phyloP scores from a whole-genome alignment of 345 rosid genomes.

The Citrus unshiu region DNA sequence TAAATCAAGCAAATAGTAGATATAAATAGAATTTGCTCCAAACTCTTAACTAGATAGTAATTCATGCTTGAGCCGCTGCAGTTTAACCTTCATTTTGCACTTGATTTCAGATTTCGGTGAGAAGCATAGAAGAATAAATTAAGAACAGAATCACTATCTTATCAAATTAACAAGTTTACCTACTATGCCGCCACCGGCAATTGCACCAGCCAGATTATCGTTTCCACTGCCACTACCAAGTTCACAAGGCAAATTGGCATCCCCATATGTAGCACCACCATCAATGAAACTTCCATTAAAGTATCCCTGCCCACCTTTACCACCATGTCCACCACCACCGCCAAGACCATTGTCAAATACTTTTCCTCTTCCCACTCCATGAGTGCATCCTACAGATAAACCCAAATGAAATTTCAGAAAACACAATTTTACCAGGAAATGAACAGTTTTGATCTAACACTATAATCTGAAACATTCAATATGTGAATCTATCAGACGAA shows the following conservation, averaged over 20 bases:
- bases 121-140: not conserved
- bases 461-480: not conserved
- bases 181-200: conserved; percentile 90
- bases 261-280: conserved; percentile 77
- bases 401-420: conserved; percentile 2
- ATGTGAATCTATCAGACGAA: not conserved
- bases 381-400: conserved; percentile 65
- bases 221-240: conserved; percentile 97
- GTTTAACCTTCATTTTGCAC: not conserved
- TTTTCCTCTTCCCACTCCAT: conserved; percentile 84
- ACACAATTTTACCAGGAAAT: conserved; percentile 2
- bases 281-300: conserved; percentile 62
- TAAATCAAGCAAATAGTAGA: not conserved
- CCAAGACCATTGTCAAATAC: conserved; percentile 65
- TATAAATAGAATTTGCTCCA: not conserved
- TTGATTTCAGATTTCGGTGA: not conserved
- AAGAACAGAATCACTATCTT: not conserved
- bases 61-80: not conserved
- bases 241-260: conserved; percentile 88
- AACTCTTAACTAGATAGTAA: not conserved
- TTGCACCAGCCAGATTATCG: conserved; percentile 56
- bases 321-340: conserved; percentile 97
- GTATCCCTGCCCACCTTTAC: conserved; percentile 83
- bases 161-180: conserved; percentile 40
- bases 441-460: not conserved